These are phyloP conservation scores for Paramecium octaurelia DNA, from an alignment of 73 alveolate genomes.

Conservation along the genomic window DNA sequence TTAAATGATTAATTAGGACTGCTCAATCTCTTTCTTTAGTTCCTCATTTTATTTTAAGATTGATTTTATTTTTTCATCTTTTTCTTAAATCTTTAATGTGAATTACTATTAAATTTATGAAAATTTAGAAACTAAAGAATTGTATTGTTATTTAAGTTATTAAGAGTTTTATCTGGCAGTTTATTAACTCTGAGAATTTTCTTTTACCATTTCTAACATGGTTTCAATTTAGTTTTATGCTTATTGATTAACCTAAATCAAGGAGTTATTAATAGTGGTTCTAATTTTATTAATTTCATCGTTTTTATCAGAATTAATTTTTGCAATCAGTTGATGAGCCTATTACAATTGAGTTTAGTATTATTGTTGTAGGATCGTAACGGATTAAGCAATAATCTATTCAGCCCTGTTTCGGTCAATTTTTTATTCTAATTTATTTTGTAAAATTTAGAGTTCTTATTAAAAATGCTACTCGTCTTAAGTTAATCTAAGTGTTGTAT, in stretches of 20 bases:
- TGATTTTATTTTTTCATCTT: background rate
- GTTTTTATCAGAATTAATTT: conserved; percentile 12
- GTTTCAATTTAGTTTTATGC: background rate
- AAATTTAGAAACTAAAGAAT: background rate
- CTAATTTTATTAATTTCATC: background rate
- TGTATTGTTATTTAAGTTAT: background rate
- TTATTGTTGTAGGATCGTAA: background rate
- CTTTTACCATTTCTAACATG: background rate
- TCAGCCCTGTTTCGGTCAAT: background rate
- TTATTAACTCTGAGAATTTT: background rate
- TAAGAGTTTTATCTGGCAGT: background rate
- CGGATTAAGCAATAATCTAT: background rate
- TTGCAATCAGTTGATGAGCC: background rate
- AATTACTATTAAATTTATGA: background rate
- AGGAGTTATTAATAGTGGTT: background rate
- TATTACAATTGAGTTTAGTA: background rate
- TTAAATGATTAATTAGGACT: background rate
- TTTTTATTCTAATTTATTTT: background rate
- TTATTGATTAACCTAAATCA: background rate
- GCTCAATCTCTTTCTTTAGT: background rate
- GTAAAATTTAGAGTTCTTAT: background rate
- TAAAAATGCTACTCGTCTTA: background rate
- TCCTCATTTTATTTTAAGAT: background rate
- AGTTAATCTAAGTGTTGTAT: background rate
- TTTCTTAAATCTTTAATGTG: background rate